phyloP scores from a whole-genome alignment of 2,329 filamentous ascomycete species.

The Allantophomopsis lycopodina region DNA sequence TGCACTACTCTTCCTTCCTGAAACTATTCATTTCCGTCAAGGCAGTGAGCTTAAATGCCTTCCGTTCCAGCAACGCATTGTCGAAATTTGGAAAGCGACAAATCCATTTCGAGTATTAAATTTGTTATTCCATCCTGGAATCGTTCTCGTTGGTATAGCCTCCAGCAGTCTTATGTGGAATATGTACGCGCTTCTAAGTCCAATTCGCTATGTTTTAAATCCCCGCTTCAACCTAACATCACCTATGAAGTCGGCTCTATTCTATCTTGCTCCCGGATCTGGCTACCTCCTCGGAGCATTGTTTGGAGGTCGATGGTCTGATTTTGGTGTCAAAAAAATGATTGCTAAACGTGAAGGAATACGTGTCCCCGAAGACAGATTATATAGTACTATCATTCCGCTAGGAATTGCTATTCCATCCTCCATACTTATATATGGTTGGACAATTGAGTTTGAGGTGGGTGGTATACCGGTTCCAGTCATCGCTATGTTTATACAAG shows the following conservation, averaged over 20 bases:
- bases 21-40: background rate
- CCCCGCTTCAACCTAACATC: constrained; percentile 52
- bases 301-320: constrained; percentile 39
- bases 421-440: constrained; percentile 20
- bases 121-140: too few relatives aligned
- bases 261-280: constrained; percentile 55
- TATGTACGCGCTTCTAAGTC: constrained; percentile 41
- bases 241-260: constrained; percentile 48
- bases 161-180: constrained; percentile 14
- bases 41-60: background rate
- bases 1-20: constrained; percentile 14
- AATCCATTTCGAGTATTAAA: too few relatives aligned
- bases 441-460: constrained; percentile 18
- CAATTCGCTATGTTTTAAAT: constrained; percentile 55
- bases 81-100: too few relatives aligned
- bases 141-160: too few relatives aligned
- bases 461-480: constrained; percentile 21
- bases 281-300: constrained; percentile 54
- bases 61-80: constrained; percentile 1
- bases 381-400: constrained; percentile 16
- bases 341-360: constrained; percentile 20
- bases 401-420: constrained; percentile 19
- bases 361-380: constrained; percentile 17
- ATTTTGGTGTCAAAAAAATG: constrained; percentile 24
- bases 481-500: constrained; percentile 19